phyloP scores from a whole-genome alignment of 306 rosid genomes.

The Albizia julibrissin region DNA sequence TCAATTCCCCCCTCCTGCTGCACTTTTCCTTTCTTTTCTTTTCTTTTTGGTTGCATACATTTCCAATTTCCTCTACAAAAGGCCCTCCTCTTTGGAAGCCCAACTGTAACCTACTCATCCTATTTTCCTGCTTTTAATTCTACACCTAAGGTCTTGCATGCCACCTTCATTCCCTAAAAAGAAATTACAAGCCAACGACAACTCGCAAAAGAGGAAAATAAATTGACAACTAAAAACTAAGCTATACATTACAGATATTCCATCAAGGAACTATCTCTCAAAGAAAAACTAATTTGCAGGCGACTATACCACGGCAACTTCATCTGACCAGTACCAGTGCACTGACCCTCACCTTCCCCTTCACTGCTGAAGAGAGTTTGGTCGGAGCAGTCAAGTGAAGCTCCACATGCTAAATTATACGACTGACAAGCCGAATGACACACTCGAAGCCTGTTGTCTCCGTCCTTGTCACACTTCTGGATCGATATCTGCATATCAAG shows the following conservation, averaged over 20 bases:
- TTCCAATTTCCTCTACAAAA: conserved; percentile 61
- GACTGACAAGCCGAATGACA: conserved; percentile 90
- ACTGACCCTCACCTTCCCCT: conserved; percentile 75
- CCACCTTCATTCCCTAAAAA: conserved; percentile 45
- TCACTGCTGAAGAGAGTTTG: conserved; percentile 89
- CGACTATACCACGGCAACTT: conserved; percentile 65
- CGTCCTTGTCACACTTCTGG: conserved; percentile 88
- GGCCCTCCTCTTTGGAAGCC: conserved; percentile 82
- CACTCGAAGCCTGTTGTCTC: conserved; percentile 88
- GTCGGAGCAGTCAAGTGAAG: conserved; percentile 88
- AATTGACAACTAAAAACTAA: conserved; percentile 37
- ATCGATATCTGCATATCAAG: conserved; percentile 71
- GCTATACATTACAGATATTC: conserved; percentile 62
- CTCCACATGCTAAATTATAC: conserved; percentile 91
- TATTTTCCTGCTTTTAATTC: conserved; percentile 21
- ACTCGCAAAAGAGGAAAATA: background rate
- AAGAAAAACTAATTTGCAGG: conserved; percentile 48
- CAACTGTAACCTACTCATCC: conserved; percentile 50
- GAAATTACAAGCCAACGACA: conserved; percentile 52
- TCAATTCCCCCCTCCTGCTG: background rate
- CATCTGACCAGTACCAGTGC: conserved; percentile 82
- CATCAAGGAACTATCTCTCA: conserved; percentile 53
- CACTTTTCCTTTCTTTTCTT: conserved; percentile 9
- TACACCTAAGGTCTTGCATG: conserved; percentile 56
- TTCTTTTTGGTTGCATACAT: conserved; percentile 15